phyloP scores from a whole-genome alignment of 2,329 filamentous ascomycete genomes.

The Aspergillus ochraceoroseus region DNA sequence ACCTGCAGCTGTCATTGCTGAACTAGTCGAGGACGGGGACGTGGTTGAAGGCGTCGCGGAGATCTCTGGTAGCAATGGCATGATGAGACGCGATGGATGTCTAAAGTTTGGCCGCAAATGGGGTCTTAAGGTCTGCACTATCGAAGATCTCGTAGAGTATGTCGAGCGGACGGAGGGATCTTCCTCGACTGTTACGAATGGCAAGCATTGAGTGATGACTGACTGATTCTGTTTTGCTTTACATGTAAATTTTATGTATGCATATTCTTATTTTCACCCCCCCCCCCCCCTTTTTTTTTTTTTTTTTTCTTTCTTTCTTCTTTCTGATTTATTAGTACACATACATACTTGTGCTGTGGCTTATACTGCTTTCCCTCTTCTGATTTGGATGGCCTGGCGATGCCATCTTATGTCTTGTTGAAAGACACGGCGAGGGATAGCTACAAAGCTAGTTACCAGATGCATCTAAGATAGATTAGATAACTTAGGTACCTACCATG shows the following conservation, averaged over 20 bases:
- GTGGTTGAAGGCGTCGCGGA: constrained; percentile 64
- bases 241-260: constrained; percentile 5
- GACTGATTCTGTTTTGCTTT: not conserved
- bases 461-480: too few relatives aligned
- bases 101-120: constrained; percentile 80
- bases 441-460: too few relatives aligned
- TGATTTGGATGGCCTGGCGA: too few relatives aligned
- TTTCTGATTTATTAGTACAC: too few relatives aligned
- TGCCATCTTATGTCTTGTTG: too few relatives aligned
- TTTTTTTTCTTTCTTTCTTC: too few relatives aligned
- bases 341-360: too few relatives aligned
- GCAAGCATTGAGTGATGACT: constrained; percentile 28
- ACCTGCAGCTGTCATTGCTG: constrained; percentile 74
- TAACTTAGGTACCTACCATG: too few relatives aligned
- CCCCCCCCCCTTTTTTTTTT: too few relatives aligned
- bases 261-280: too few relatives aligned
- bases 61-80: constrained; percentile 62
- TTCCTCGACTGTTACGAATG: constrained; percentile 29
- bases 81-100: constrained; percentile 88
- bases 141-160: constrained; percentile 79
- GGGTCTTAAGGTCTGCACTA: constrained; percentile 90
- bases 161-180: constrained; percentile 67
- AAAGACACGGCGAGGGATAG: too few relatives aligned
- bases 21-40: constrained; percentile 82
- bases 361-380: too few relatives aligned